Base-by-base conservation (phyloP, 164 flowering plant genomes). In the Warburgia ugandensis region DNA sequence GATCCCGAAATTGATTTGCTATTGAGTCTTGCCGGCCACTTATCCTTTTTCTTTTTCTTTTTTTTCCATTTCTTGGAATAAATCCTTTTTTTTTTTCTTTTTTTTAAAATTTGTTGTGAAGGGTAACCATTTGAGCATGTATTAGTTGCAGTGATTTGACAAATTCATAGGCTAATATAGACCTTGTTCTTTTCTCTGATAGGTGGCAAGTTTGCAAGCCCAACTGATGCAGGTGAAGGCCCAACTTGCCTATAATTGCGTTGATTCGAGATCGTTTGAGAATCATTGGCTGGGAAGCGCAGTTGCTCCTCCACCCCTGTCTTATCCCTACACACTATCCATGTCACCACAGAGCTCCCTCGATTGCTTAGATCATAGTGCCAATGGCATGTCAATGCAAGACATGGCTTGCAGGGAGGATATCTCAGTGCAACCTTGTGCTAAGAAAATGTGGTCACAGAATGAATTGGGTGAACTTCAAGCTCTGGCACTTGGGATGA, bases 161-260 rank as follows among this genome's bases (percentile, higher is more conserved):
- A 21, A 17, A 42, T 11, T 17, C 1, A 42, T 10, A 17, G 9
- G 9, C 22, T 42, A 17, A 42, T 42, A 20, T 4, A 19, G 9
- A 5, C 21, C 21, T 50, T 8, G 30, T 33, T n/a, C 6, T 21
- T 21, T 37, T 36, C 6, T 2, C 5, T 59, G 32, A n/a, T 22
- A 59, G 62, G 62, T 59, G 9, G 62, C 62, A 50, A 19, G 33
- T 25, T 51, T 59, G 20, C 62, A 59, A 59, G 55, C 62, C 3
- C 62, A 59, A 35, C 32, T 59, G 13, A 59, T 59, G 56, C 56
- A 59, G 44, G 45, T 51, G 20, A 59, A 51, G 35, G 62, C 56
- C n/a, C 62, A 59, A 51, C 6, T 59, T 36, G 62, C 62, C 2
- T 36, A 35, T 21, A 50, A 26, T 23, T 11, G 22, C 29, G 50